These are phyloP conservation scores for Lentinula guzmanii DNA, from an alignment of 768 basidiomycete genomes.

Conservation along the genomic window DNA sequence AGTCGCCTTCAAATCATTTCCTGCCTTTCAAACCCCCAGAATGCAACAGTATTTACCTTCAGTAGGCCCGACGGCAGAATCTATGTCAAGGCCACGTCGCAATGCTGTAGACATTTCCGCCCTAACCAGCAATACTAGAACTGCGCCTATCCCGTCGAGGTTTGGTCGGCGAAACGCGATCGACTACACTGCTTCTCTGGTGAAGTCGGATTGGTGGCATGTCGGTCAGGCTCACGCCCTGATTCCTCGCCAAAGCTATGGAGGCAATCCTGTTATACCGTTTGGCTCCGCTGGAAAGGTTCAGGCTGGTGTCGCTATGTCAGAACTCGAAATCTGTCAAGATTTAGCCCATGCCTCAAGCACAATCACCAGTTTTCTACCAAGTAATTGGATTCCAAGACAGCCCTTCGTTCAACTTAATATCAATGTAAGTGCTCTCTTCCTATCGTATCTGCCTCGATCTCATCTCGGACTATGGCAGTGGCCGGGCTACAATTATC, in stretches of 20 bases:
- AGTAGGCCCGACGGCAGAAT: not conserved
- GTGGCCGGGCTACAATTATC: conserved; percentile 2
- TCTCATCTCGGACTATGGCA: not conserved
- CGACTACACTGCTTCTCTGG: not conserved
- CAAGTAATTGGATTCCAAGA: not conserved
- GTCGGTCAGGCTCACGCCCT: not conserved
- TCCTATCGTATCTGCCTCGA: not conserved
- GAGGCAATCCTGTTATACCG: not conserved
- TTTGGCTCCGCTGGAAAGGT: not conserved
- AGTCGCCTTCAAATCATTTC: not conserved
- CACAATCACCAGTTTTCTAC: not conserved
- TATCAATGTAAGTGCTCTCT: not conserved
- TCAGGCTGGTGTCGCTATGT: conserved; percentile 1
- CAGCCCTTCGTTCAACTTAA: not conserved
- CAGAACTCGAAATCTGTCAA: not conserved
- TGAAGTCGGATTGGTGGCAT: conserved; percentile 5
- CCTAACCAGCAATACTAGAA: not conserved
- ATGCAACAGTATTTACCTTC: not conserved
- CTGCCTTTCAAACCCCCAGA: not conserved
- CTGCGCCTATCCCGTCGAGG: not conserved
- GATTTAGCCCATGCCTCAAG: not conserved
- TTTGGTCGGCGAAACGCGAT: not conserved
- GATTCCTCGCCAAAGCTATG: not conserved
- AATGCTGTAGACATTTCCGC: not conserved
- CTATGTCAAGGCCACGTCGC: not conserved